phyloP scores from a whole-genome alignment of 257 asterid genomes.

The Nicotiana knightiana region DNA sequence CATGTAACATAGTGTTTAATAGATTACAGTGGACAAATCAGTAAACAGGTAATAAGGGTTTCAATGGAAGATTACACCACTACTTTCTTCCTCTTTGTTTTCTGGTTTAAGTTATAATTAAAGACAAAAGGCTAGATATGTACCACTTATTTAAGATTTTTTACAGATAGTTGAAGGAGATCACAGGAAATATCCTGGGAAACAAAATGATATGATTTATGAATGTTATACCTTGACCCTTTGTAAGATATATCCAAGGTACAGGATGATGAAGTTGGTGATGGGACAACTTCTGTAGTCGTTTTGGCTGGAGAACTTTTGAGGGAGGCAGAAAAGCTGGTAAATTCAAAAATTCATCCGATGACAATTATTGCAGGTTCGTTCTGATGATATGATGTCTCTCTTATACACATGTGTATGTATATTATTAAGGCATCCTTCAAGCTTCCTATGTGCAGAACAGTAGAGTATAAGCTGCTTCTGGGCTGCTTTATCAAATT shows the following conservation, averaged over 20 bases:
- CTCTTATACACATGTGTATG: not conserved
- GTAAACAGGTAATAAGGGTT: not conserved
- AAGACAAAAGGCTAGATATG: not conserved
- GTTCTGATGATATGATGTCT: constrained; percentile 7
- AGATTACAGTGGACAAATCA: not conserved
- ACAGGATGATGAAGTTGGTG: constrained; percentile 99
- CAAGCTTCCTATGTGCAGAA: not conserved
- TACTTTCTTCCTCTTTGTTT: not conserved
- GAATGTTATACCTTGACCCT: constrained; percentile 28
- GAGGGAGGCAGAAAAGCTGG: constrained; percentile 96
- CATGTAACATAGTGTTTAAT: not conserved
- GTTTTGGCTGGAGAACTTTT: constrained; percentile 97
- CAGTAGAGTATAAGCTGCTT: not conserved
- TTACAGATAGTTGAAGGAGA: not conserved
- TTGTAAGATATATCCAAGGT: constrained; percentile 84
- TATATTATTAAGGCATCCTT: not conserved
- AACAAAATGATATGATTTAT: not conserved
- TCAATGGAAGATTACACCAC: not conserved
- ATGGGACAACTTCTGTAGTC: constrained; percentile 96
- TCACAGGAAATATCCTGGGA: not conserved
- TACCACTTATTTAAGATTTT: not conserved
- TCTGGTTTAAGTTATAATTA: not conserved
- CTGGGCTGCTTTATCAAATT: not conserved
- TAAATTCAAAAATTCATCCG: constrained; percentile 85
- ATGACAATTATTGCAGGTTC: constrained; percentile 87